phyloP scores from a whole-genome alignment of 1,139 yeast genomes.

The Pichia sp. region DNA sequence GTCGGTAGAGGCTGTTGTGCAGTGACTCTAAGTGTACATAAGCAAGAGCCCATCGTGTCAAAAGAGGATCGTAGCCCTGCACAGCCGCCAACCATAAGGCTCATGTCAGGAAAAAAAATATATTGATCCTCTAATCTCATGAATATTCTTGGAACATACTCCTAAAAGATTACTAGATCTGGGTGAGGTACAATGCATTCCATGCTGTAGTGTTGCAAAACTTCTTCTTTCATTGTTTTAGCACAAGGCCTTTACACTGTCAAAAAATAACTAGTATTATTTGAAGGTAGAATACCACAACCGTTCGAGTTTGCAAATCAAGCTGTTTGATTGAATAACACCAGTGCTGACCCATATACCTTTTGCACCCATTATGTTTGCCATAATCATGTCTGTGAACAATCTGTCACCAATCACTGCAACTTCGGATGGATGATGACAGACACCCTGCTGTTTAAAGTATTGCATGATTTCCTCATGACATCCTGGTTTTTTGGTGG shows the following conservation, averaged over 20 bases:
- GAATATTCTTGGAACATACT: no score
- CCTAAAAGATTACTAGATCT: no score
- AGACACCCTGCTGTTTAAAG: slow-evolving; percentile 47
- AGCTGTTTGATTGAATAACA: slow-evolving; percentile 51
- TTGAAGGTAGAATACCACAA: slow-evolving; percentile 32
- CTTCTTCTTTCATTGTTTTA: background rate
- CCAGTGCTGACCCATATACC: slow-evolving; percentile 84
- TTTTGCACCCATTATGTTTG: slow-evolving; percentile 85
- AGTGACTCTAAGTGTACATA: background rate
- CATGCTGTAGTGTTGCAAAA: no score
- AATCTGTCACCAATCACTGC: slow-evolving; percentile 88
- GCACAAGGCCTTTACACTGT: background rate
- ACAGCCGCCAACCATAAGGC: background rate
- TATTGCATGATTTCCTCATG: slow-evolving; percentile 61
- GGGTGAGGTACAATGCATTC: no score
- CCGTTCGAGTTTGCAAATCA: slow-evolving; percentile 54
- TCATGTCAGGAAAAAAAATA: background rate
- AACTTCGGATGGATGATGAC: slow-evolving; percentile 54
- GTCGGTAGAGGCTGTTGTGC: background rate
- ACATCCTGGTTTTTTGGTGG: slow-evolving; percentile 89
- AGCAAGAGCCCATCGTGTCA: background rate
- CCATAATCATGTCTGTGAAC: slow-evolving; percentile 90
- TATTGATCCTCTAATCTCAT: no score
- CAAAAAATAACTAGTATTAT: background rate
- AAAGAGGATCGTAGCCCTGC: background rate